Evolutionary conservation across 345 rosid species (phyloP).

Genomic region (Murraya paniculata): DNA sequence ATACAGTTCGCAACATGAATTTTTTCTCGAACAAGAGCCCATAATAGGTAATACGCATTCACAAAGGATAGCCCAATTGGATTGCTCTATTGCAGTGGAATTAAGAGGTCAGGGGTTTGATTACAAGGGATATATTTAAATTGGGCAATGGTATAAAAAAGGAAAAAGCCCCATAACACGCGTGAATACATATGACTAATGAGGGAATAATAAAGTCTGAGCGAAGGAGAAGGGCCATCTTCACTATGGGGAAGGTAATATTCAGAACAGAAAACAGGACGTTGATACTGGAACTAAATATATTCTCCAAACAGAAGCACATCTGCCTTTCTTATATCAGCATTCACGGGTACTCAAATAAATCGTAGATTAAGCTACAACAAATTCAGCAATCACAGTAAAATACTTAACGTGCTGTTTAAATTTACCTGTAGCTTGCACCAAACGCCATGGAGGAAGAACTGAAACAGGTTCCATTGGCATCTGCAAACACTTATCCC

Average conservation of each 20-base stretch:
- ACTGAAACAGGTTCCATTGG: constrained; percentile 56
- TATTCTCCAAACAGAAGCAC: not conserved
- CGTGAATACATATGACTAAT: not conserved
- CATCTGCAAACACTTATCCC: constrained; percentile 75
- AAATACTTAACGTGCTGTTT: not conserved
- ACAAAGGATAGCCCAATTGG: too few species aligned
- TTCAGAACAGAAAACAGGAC: not conserved
- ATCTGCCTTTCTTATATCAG: not conserved
- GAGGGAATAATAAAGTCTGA: not conserved
- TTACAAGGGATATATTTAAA: too few species aligned
- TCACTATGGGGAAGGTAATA: not conserved
- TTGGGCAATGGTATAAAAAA: too few species aligned
- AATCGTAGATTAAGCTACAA: not conserved
- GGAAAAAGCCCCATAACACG: not conserved
- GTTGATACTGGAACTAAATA: not conserved
- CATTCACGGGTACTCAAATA: not conserved
- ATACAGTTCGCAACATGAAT: not conserved
- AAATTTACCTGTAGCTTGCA: constrained; percentile 57
- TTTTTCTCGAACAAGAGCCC: not conserved
- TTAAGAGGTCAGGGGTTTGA: too few species aligned
- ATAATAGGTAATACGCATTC: not conserved
- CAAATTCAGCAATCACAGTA: not conserved
- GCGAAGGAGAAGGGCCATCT: not conserved
- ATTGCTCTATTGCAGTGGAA: too few species aligned
- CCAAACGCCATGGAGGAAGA: constrained; percentile 73